Evolutionary conservation across 345 rosid genomes (phyloP).

Genomic region (Aurinia saxatilis): DNA sequence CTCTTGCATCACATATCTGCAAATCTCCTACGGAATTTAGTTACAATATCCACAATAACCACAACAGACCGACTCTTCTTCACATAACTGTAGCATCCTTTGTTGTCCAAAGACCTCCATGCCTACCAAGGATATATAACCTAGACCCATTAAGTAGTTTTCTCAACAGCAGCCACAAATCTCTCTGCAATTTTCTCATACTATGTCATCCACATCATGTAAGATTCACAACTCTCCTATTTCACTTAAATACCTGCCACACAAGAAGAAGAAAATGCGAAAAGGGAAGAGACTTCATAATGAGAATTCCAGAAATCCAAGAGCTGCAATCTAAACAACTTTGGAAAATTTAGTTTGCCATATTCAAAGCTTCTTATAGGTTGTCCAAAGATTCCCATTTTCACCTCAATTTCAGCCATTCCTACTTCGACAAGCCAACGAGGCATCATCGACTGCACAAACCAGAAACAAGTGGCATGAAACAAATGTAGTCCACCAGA

Average conservation of each 20-base stretch:
- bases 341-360: not conserved
- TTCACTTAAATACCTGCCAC: slow-evolving; percentile 61
- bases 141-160: slow-evolving; percentile 58
- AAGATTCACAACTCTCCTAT: slow-evolving; percentile 64
- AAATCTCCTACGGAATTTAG: slow-evolving; percentile 35
- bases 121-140: slow-evolving; percentile 64
- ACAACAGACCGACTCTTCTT: not conserved
- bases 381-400: slow-evolving; percentile 81
- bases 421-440: slow-evolving; percentile 49
- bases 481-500: too few relatives aligned
- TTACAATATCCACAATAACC: slow-evolving; percentile 3
- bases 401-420: slow-evolving; percentile 62
- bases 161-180: slow-evolving; percentile 57
- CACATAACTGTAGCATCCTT: slow-evolving; percentile 29
- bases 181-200: slow-evolving; percentile 46
- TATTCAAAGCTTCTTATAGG: slow-evolving; percentile 77
- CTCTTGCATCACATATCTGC: slow-evolving; percentile 37
- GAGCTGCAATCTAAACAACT: not conserved
- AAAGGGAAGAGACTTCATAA: slow-evolving; percentile 2
- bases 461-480: too few relatives aligned
- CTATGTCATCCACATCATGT: slow-evolving; percentile 34
- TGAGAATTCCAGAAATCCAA: too few relatives aligned
- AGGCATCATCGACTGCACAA: too few relatives aligned
- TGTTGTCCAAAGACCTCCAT: slow-evolving; percentile 63
- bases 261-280: too few relatives aligned